Conservation (phyloP, 257 asterid genomes). For the Solanum dulcamara region DNA sequence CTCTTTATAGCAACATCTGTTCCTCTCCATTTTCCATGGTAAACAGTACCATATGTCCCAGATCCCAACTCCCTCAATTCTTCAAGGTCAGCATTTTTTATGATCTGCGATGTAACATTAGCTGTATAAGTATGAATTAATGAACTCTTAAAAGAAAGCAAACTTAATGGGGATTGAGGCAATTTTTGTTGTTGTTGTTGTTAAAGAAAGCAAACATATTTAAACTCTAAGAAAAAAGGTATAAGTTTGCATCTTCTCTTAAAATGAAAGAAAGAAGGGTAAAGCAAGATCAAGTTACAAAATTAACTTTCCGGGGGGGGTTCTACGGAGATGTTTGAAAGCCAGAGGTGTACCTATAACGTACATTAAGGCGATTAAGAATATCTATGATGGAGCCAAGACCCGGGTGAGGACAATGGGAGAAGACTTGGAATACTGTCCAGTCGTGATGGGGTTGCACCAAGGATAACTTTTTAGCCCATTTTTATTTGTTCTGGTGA, state of each 20-base stretch:
- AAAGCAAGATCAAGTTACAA: not conserved
- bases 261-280: not conserved
- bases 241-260: not conserved
- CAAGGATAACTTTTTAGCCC: no score
- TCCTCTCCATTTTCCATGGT: slow-evolving; percentile 79
- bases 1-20: slow-evolving; percentile 76
- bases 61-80: slow-evolving; percentile 70
- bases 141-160: not conserved
- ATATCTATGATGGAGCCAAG: not conserved
- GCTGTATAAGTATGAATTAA: not conserved
- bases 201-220: not conserved
- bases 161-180: not conserved
- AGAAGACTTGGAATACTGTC: not conserved
- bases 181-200: not conserved
- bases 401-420: not conserved
- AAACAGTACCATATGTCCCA: slow-evolving; percentile 79
- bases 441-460: not conserved
- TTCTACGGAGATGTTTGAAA: not conserved
- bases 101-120: slow-evolving; percentile 27
- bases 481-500: no score
- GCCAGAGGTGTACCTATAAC: not conserved
- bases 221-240: not conserved
- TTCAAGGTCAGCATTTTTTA: slow-evolving; percentile 73
- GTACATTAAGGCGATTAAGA: not conserved
- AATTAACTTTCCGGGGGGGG: not conserved